phyloP scores from a whole-genome alignment of 495 filamentous ascomycete species.

The Lasiosphaeria hispida region DNA sequence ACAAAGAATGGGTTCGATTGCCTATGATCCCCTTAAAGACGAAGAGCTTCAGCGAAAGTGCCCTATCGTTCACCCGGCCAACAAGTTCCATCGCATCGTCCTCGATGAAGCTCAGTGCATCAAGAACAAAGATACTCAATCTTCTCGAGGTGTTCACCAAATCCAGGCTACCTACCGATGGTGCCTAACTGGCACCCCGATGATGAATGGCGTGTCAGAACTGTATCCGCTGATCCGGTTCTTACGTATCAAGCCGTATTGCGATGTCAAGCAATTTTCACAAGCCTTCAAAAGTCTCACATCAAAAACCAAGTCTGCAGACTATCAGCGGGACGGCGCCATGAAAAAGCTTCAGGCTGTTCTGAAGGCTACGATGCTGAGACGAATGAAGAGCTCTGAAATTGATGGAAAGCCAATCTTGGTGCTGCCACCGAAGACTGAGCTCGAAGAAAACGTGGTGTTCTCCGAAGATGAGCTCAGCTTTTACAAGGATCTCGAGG shows the following conservation, averaged over 20 bases:
- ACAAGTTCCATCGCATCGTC: conserved; percentile 79
- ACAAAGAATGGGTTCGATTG: conserved; percentile 12
- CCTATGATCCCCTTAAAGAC: conserved; percentile 22
- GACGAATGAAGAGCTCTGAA: conserved; percentile 77
- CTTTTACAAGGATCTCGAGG: conserved; percentile 73
- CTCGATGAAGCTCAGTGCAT: conserved; percentile 93
- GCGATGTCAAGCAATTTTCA: conserved; percentile 57
- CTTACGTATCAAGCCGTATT: conserved; percentile 78
- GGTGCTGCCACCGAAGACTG: conserved; percentile 66
- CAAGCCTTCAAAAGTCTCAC: conserved; percentile 36
- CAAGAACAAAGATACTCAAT: conserved; percentile 76
- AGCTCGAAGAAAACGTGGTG: conserved; percentile 62
- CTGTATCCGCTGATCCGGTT: conserved; percentile 82
- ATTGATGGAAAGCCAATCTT: conserved; percentile 88
- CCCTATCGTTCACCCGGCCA: conserved; percentile 61
- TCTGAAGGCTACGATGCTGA: conserved; percentile 80
- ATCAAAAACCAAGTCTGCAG: conserved; percentile 28
- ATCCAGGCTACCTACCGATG: conserved; percentile 68
- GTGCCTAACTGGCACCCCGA: conserved; percentile 90
- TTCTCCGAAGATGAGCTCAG: conserved; percentile 70
- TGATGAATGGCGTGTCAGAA: conserved; percentile 87
- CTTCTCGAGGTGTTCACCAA: conserved; percentile 57
- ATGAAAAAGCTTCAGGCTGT: conserved; percentile 75
- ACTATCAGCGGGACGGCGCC: conserved; percentile 40
- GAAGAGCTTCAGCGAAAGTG: conserved; percentile 39